Evolutionary conservation across 306 rosid genomes (phyloP).

Genomic region (Mimosa pudica): DNA sequence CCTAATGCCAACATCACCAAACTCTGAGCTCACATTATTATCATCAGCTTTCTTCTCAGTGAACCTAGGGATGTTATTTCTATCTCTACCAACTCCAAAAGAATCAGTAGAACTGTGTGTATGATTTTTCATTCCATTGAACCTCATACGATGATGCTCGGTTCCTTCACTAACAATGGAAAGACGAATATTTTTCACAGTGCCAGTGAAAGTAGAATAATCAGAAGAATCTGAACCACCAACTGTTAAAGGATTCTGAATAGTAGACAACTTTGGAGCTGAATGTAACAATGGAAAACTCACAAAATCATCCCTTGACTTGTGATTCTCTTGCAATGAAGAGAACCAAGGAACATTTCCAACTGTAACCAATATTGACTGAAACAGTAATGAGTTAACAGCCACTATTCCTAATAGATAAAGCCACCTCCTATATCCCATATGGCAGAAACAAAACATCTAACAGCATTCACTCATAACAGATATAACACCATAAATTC

Average conservation of each 20-base stretch:
- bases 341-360: constrained; percentile 67
- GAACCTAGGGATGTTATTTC: neutral
- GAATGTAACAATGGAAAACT: constrained; percentile 35
- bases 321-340: constrained; percentile 43
- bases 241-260: constrained; percentile 52
- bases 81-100: constrained; percentile 1
- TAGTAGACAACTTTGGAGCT: constrained; percentile 45
- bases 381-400: constrained; percentile 63
- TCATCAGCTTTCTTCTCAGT: constrained; percentile 26
- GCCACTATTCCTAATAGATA: constrained; percentile 62
- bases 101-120: neutral
- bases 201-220: constrained; percentile 33
- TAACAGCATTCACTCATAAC: constrained; percentile 23
- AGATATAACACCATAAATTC: constrained; percentile 23
- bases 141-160: neutral
- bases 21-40: constrained; percentile 30
- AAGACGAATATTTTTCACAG: constrained; percentile 29
- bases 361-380: constrained; percentile 71
- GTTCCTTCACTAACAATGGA: constrained; percentile 8
- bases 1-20: constrained; percentile 36
- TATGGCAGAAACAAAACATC: constrained; percentile 45
- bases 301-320: constrained; percentile 20
- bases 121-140: neutral
- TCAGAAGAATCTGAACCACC: constrained; percentile 44
- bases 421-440: constrained; percentile 58